Evolutionary conservation across 495 filamentous ascomycete species (phyloP).

Genomic region (Pyronema omphalodes): DNA sequence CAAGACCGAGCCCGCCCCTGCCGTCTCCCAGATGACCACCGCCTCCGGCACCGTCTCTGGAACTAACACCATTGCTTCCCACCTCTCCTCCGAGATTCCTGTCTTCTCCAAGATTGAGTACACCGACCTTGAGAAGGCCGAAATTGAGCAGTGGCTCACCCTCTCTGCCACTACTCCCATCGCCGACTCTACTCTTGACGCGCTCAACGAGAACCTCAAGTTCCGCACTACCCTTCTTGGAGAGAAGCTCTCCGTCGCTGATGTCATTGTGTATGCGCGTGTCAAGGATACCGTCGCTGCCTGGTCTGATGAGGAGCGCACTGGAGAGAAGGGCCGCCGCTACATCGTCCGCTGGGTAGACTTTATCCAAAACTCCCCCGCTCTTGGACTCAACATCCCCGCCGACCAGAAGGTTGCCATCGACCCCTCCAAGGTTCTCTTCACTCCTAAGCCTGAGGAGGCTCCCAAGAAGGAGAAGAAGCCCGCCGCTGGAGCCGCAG

Average conservation of each 20-base stretch:
- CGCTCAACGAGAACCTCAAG: constrained; percentile 70
- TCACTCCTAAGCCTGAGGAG: constrained; percentile 61
- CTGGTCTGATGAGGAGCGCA: constrained; percentile 75
- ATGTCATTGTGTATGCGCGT: constrained; percentile 67
- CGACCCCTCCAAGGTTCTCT: constrained; percentile 53
- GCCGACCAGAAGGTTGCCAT: constrained; percentile 65
- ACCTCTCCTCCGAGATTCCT: constrained; percentile 16
- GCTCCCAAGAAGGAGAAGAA: constrained; percentile 72
- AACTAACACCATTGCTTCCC: constrained; percentile 19
- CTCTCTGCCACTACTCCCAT: constrained; percentile 42
- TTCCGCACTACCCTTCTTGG: constrained; percentile 79
- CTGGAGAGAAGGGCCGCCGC: constrained; percentile 75
- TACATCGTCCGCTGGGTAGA: constrained; percentile 84
- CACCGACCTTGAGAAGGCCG: constrained; percentile 55
- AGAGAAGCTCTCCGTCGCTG: constrained; percentile 75
- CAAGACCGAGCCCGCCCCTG: background rate
- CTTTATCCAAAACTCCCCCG: constrained; percentile 75
- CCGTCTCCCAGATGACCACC: constrained; percentile 11
- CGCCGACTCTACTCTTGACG: constrained; percentile 46
- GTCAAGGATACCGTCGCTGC: constrained; percentile 58
- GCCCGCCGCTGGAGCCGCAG: constrained; percentile 31
- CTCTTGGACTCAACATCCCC: constrained; percentile 54
- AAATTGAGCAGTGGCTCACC: constrained; percentile 73
- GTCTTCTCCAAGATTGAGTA: constrained; percentile 48
- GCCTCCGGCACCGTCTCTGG: constrained; percentile 14